Evolutionary conservation across 371 early-diverging fungal genomes (phyloP).

Genomic region (Smittium culicis): DNA sequence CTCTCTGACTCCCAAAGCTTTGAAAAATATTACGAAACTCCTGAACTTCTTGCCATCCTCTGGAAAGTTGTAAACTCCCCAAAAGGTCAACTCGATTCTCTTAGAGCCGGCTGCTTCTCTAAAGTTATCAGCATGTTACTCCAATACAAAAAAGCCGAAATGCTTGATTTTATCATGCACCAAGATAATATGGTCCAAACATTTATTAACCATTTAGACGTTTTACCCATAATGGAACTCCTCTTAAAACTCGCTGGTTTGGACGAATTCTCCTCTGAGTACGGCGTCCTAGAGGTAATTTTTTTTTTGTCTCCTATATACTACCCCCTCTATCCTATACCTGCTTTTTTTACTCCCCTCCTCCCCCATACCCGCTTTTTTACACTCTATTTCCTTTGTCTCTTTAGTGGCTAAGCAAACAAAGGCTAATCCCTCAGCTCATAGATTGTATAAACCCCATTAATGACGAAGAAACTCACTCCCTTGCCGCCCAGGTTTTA

Average conservation of each 20-base stretch:
- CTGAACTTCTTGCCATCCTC: slow-evolving; percentile 50
- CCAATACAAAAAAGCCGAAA: slow-evolving; percentile 65
- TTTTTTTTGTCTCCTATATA: slow-evolving; percentile 16
- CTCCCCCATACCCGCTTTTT: too few relatives aligned
- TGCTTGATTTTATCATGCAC: slow-evolving; percentile 51
- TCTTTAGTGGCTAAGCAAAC: slow-evolving; percentile 60
- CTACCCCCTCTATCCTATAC: too few relatives aligned
- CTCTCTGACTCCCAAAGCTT: neutral
- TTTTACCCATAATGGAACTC: slow-evolving; percentile 76
- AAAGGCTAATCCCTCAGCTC: slow-evolving; percentile 59
- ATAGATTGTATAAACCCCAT: slow-evolving; percentile 66
- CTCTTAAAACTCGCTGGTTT: slow-evolving; percentile 77
- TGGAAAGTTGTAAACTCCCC: slow-evolving; percentile 64
- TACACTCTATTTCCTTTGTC: neutral
- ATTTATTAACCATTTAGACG: slow-evolving; percentile 65
- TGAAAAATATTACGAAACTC: slow-evolving; percentile 12
- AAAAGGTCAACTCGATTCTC: slow-evolving; percentile 51
- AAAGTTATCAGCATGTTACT: slow-evolving; percentile 73
- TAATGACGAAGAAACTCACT: slow-evolving; percentile 61
- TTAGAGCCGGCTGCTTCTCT: slow-evolving; percentile 72
- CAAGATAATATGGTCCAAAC: slow-evolving; percentile 39
- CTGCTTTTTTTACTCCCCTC: neutral
- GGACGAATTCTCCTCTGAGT: slow-evolving; percentile 75
- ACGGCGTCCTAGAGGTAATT: slow-evolving; percentile 19
- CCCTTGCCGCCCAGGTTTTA: slow-evolving; percentile 74